These are phyloP conservation scores for Allantophomopsis cytisporea DNA, from an alignment of 2,329 filamentous ascomycete genomes.

Conservation along the genomic window DNA sequence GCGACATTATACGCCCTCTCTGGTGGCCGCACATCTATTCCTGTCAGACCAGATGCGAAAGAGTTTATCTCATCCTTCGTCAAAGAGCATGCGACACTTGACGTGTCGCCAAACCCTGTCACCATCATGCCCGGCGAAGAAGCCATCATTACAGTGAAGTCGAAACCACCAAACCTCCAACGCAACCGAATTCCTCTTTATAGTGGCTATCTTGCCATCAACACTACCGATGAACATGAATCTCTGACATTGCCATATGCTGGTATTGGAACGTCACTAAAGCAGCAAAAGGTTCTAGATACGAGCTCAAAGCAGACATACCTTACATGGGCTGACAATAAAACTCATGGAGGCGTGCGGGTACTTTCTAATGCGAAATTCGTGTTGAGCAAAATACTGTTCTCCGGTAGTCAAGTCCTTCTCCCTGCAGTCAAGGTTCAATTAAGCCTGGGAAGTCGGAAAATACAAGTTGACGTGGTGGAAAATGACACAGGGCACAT, in stretches of 20 bases:
- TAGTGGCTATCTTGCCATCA: constrained; percentile 30
- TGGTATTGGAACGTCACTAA: constrained; percentile 23
- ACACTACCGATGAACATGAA: constrained; percentile 21
- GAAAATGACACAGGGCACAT: too few species aligned
- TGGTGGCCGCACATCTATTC: background rate
- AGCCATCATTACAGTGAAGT: constrained; percentile 26
- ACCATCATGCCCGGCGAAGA: constrained; percentile 15
- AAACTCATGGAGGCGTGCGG: too few species aligned
- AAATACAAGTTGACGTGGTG: too few species aligned
- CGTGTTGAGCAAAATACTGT: too few species aligned
- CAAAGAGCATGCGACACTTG: background rate
- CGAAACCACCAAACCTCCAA: constrained; percentile 18
- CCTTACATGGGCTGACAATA: too few species aligned
- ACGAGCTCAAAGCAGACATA: too few species aligned
- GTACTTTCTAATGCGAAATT: too few species aligned
- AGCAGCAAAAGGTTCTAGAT: constrained; percentile 8
- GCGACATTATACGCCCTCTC: background rate
- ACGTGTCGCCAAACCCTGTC: constrained; percentile 2
- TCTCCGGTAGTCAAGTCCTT: too few species aligned
- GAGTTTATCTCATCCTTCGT: background rate
- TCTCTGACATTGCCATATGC: constrained; percentile 25
- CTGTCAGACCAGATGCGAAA: background rate
- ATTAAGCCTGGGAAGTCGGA: too few species aligned
- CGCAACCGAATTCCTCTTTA: constrained; percentile 28
- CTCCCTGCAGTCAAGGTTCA: too few species aligned